Evolutionary conservation across 2,329 filamentous ascomycete species (phyloP), one percentile per base, ranked within the genome.

Genomic region (Colletotrichum lindemuthianum): DNA sequence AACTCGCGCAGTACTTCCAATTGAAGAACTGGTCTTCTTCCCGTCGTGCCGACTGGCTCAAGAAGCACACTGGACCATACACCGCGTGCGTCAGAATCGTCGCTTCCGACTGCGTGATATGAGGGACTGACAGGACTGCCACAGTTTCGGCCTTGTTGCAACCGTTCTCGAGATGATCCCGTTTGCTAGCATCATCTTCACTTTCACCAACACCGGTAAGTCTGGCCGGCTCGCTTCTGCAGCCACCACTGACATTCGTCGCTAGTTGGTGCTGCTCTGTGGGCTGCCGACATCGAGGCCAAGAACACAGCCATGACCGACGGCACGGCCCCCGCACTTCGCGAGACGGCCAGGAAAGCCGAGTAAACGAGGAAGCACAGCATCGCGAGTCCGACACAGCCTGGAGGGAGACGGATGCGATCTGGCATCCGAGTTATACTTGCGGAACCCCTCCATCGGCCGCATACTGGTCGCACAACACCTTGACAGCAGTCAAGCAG

Each of bases 161-260:
- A 92, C 92, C 51, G 78, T 96, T 1, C 83, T 97, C 4, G 93
- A 97, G 75, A 90, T 97, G 82, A 79, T 97, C 2, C 95, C 95
- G 0, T 80, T 97, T 66, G 88, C 85, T 7, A 94, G 92, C 6
- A 90, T 97, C 57, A 84, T 95, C 66, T 97, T 97, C 73, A 86
- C 91, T 1, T 97, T 96, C 76, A 97, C 93, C 13, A 97, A 97
- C 76, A 91, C 92, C 2, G 86, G 87, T 86, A 79, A 72, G 78
- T 69, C 9, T 40, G 16, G 9, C 15, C 12, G 11, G 15, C 6
- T n/a, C 13, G 8, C 15, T 8, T 54, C 15, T 7, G 8, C 10
- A n/a, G 8, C 24, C 33, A 59, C 43, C n/a, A 65, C 66, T 73
- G 59, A 74, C 66, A 65, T 47, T 34, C 63, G 47, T 55, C 47